Evolutionary conservation across 2,329 filamentous ascomycete genomes (phyloP).

Genomic region (Magnaporthiopsis poae): DNA sequence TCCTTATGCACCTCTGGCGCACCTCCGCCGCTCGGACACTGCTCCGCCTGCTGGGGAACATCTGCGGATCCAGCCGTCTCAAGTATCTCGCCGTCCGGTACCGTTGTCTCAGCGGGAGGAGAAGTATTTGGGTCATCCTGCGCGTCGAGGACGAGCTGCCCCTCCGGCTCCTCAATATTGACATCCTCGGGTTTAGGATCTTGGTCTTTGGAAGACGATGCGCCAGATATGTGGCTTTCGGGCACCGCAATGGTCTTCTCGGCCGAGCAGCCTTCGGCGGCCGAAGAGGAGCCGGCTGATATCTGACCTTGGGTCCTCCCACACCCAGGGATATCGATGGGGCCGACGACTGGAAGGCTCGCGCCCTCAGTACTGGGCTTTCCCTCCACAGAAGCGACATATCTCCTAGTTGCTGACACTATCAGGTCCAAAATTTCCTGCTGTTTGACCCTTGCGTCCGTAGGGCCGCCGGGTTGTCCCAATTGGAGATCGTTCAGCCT

Average conservation of each 20-base stretch:
- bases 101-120: not conserved
- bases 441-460: conserved; percentile 23
- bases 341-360: not conserved
- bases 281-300: not conserved
- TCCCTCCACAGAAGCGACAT: conserved; percentile 28
- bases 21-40: not conserved
- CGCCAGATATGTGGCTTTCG: not conserved
- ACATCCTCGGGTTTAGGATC: conserved; percentile 39
- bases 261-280: conserved; percentile 15
- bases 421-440: conserved; percentile 41
- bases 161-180: conserved; percentile 35
- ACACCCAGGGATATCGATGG: not conserved
- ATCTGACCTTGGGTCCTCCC: conserved; percentile 1
- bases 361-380: not conserved
- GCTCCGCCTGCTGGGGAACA: not conserved
- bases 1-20: conserved; percentile 15
- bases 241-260: conserved; percentile 2
- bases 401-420: conserved; percentile 40
- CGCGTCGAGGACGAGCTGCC: conserved; percentile 22
- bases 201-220: conserved; percentile 17
- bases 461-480: conserved; percentile 13
- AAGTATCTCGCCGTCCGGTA: not conserved
- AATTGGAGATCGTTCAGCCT: conserved; percentile 33
- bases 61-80: not conserved
- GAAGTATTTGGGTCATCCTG: not conserved